Evolutionary conservation across 768 basidiomycete genomes (phyloP), one percentile per base, ranked within the genome.

Genomic region (Rhizopogon vinicolor): DNA sequence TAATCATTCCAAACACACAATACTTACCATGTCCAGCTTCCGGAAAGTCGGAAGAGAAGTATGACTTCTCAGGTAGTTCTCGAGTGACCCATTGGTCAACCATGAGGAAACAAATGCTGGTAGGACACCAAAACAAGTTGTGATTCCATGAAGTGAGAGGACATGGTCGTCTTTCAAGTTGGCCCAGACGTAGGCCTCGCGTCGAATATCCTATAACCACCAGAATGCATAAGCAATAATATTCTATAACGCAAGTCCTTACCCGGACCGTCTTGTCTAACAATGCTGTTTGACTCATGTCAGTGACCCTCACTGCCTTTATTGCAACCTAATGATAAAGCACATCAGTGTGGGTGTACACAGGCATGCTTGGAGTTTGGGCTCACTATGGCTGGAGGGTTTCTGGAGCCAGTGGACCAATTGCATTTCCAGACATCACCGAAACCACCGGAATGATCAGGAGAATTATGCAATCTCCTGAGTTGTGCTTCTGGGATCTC

Each of bases 71-170:
- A 72, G 42, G 56, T 72, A 72, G 33, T 61, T 59, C 6, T 63
- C 63, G 3, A 72, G 45, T 4, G 66, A 70, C 0, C 72, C 73
- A 8, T 72, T 59, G 0, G 63, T 64, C 22, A 64, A 60, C 72
- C 73, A 72, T 0, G 71, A 73, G 12, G 59, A 73, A 19, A 73
- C 64, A 50, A 74, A 67, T 4, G 73, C 67, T 35, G 51, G 43
- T 9, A 70, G 53, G 28, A 51, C 64, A 25, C 67, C 67, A 39
- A 70, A 75, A 41, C 58, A 65, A 5, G 6, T 12, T 2, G 64
- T 50, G 7, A 62, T 48, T 18, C 72, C 72, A 37, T 58, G 64
- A 2, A 74, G 57, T 40, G 71, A 63, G 14, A 73, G 25, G 22
- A 73, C 28, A 14, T 73, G 74, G 16, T 1, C 60, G 44, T 73